Evolutionary conservation across 2,329 filamentous ascomycete genomes (phyloP), one percentile per base, ranked within the genome.

Genomic region (Exophiala calicioides): DNA sequence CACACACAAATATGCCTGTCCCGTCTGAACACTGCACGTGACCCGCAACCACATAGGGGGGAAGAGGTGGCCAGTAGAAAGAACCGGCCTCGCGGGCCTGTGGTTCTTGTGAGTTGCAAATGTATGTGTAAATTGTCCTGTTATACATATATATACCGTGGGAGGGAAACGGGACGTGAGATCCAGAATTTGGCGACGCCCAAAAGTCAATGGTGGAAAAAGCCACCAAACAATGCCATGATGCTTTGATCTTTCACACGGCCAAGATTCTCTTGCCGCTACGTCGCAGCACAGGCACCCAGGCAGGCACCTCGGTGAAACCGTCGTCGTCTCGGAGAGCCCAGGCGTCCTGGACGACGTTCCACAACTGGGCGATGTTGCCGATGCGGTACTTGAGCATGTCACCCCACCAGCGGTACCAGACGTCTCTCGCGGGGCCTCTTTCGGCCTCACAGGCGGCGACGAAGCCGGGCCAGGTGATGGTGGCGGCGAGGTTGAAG

Each of bases 401-500:
- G 4, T 37, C 29, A 6, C 42, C 44, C 57, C 57, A 59, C 57
- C 57, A 59, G 19, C 39, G 32, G 23, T 45, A 33, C 57, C 57
- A 59, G n/a, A 48, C 48, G 6, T 50, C 26, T 15, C 53, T 53
- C 15, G 39, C 20, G 4, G 12, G 21, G 10, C 44, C 44, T 24
- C 33, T 18, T 19, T 38, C 30, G 6, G 57, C 52, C 33, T 59
- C 57, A 27, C 57, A 59, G 10, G 56, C 48, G 15, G 56, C 57
- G 36, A 59, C 56, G 10, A 59, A 59, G 8, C 49, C 57, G 5
- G 57, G 55, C 57, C 57, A 59, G 4, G 57, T 58, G 46, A 59
- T 58, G 3, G 56, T 53, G 4, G 57, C 57, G 9, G 50, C 43
- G 9, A 49, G 30, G 35, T 52, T 57, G 26, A 43, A 39, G 15